Evolutionary conservation across 805 yeast genomes (phyloP).

Genomic region (Ogataea methylovora): DNA sequence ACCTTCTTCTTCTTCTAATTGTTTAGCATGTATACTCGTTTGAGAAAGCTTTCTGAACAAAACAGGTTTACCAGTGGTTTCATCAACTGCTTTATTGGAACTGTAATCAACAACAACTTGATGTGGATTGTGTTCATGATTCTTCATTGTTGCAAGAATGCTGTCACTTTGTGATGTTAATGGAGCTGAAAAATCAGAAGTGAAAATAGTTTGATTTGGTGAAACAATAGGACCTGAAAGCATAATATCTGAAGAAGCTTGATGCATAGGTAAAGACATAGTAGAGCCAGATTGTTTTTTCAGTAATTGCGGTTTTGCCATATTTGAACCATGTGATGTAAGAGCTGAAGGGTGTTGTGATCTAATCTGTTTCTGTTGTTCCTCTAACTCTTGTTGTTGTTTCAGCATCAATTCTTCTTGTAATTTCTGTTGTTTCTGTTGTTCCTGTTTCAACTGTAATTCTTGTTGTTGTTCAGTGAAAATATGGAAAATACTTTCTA

Average conservation of each 20-base stretch:
- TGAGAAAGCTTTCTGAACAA: slow-evolving; percentile 57
- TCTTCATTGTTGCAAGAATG: slow-evolving; percentile 5
- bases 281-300: slow-evolving; percentile 15
- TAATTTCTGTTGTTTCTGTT: not conserved
- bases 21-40: slow-evolving; percentile 60
- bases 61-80: slow-evolving; percentile 65
- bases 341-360: not conserved
- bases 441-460: not conserved
- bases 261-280: slow-evolving; percentile 31
- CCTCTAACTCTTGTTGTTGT: slow-evolving; percentile 3
- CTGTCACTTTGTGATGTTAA: slow-evolving; percentile 1
- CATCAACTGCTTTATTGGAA: slow-evolving; percentile 53
- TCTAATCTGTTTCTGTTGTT: slow-evolving; percentile 1
- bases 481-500: slow-evolving; percentile 44
- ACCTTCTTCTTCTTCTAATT: slow-evolving; percentile 88
- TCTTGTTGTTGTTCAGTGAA: slow-evolving; percentile 21
- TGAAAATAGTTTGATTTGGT: slow-evolving; percentile 26
- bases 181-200: slow-evolving; percentile 11
- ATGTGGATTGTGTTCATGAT: slow-evolving; percentile 39
- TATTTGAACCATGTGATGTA: not conserved
- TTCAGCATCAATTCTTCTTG: slow-evolving; percentile 1
- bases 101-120: slow-evolving; percentile 63
- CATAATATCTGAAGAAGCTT: slow-evolving; percentile 41
- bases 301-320: slow-evolving; percentile 17
- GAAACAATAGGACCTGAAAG: slow-evolving; percentile 47